Evolutionary conservation across 306 rosid genomes (phyloP).

Genomic region (Sindora glabra): DNA sequence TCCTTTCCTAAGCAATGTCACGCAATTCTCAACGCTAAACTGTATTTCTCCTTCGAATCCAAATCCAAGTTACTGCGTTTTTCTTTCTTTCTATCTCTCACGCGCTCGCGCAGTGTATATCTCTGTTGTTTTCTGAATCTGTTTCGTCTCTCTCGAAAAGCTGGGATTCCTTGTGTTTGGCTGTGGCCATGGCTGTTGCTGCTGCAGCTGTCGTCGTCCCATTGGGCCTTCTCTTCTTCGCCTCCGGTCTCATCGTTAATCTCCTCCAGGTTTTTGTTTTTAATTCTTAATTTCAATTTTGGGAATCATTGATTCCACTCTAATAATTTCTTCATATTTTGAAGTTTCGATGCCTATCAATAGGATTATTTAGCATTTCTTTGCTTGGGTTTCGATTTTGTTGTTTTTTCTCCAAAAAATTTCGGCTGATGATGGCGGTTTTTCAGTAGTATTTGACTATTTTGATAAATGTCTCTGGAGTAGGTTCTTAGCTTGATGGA

Average conservation of each 20-base stretch:
- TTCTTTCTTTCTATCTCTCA: neutral
- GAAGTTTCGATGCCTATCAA: neutral
- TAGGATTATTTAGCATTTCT: neutral
- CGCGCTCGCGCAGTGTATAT: neutral
- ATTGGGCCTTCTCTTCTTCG: conserved; percentile 73
- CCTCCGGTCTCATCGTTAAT: conserved; percentile 79
- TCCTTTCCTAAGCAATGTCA: neutral
- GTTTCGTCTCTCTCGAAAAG: neutral
- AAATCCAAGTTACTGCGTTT: neutral
- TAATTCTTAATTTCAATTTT: too few relatives aligned
- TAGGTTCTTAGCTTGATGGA: neutral
- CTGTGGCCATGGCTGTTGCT: conserved; percentile 61
- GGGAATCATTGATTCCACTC: too few relatives aligned
- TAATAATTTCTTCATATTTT: neutral
- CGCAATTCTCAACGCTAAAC: neutral
- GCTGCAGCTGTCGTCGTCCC: conserved; percentile 82
- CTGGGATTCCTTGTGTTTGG: neutral
- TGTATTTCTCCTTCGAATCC: neutral
- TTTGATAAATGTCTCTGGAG: neutral
- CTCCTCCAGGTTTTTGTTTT: conserved; percentile 56
- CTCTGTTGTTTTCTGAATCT: neutral
- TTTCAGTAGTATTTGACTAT: too few relatives aligned
- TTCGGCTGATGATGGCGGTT: too few relatives aligned
- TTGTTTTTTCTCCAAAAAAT: too few relatives aligned
- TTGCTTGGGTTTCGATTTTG: too few relatives aligned